phyloP scores from a whole-genome alignment of 345 rosid genomes.

The Mallotus nudiflorus region DNA sequence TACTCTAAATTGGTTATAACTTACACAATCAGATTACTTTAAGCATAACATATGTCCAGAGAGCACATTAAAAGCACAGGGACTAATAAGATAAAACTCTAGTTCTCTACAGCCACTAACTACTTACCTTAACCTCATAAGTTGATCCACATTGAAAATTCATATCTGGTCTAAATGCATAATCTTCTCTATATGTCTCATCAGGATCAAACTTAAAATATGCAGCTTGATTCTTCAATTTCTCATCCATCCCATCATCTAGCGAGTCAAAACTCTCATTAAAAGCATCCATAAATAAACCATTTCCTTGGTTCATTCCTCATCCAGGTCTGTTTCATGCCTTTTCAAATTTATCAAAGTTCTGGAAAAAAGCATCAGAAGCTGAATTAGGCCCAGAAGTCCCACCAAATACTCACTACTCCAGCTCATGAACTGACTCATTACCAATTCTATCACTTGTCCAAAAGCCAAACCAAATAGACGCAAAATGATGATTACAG shows the following conservation, averaged over 20 bases:
- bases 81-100: too few species aligned
- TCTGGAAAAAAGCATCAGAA: slow-evolving; percentile 16
- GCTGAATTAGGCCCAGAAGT: slow-evolving; percentile 3
- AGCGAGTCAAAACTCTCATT: slow-evolving; percentile 17
- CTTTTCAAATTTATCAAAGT: slow-evolving; percentile 18
- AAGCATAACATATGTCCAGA: neutral
- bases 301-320: neutral
- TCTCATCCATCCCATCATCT: slow-evolving; percentile 51
- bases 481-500: too few species aligned
- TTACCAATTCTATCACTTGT: neutral
- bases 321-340: neutral
- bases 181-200: slow-evolving; percentile 30
- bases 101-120: neutral
- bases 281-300: neutral
- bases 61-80: neutral
- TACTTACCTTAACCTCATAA: slow-evolving; percentile 41
- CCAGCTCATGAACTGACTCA: slow-evolving; percentile 36
- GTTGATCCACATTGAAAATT: slow-evolving; percentile 24
- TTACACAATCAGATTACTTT: too few species aligned
- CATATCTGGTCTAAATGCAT: slow-evolving; percentile 47
- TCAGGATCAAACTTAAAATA: slow-evolving; percentile 34
- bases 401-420: slow-evolving; percentile 41
- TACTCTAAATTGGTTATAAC: neutral
- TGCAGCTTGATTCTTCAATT: slow-evolving; percentile 45
- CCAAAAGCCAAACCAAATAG: neutral